phyloP scores from a whole-genome alignment of 495 filamentous ascomycete genomes.

The Cercophora samala region DNA sequence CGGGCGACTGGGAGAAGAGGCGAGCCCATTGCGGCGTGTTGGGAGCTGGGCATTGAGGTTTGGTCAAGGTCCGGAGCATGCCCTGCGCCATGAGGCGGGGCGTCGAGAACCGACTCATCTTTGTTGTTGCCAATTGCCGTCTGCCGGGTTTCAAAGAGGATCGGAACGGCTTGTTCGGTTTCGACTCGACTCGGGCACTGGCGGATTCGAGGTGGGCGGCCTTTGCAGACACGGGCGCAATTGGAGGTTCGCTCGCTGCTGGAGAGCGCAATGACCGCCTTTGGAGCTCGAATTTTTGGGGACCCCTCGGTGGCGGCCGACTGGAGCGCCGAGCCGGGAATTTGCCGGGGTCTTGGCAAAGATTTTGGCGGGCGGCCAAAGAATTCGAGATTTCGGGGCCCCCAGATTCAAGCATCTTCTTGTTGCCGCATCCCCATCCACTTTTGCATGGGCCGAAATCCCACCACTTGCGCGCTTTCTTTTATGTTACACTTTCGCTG shows the following conservation, averaged over 20 bases:
- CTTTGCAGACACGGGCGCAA: background rate
- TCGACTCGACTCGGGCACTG: background rate
- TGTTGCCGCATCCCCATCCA: conserved; percentile 12
- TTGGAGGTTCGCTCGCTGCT: background rate
- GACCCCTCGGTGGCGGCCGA: conserved; percentile 2
- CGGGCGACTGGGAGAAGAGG: conserved; percentile 41
- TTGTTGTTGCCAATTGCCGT: conserved; percentile 16
- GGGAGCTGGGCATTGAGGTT: conserved; percentile 24
- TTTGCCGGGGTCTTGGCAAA: conserved; percentile 28
- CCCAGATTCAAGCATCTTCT: conserved; percentile 2
- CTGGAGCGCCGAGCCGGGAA: conserved; percentile 21
- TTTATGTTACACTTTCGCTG: conserved; percentile 3
- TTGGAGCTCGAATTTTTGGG: background rate
- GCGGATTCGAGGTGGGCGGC: background rate
- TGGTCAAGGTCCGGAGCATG: conserved; percentile 31
- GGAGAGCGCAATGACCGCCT: conserved; percentile 7
- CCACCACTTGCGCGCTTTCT: conserved; percentile 19
- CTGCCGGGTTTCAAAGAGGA: background rate
- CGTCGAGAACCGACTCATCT: conserved; percentile 44
- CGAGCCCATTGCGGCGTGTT: conserved; percentile 36
- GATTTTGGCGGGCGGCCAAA: conserved; percentile 19
- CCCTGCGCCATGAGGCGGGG: conserved; percentile 47
- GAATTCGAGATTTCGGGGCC: conserved; percentile 17
- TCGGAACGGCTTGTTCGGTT: conserved; percentile 8
- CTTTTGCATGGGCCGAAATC: conserved; percentile 2